Percentiles rank a stretch among this genome's conserved stretches.
These are phyloP conservation scores for Quercus engelmannii DNA, from an alignment of 306 rosid genomes.

Conservation along the genomic window DNA sequence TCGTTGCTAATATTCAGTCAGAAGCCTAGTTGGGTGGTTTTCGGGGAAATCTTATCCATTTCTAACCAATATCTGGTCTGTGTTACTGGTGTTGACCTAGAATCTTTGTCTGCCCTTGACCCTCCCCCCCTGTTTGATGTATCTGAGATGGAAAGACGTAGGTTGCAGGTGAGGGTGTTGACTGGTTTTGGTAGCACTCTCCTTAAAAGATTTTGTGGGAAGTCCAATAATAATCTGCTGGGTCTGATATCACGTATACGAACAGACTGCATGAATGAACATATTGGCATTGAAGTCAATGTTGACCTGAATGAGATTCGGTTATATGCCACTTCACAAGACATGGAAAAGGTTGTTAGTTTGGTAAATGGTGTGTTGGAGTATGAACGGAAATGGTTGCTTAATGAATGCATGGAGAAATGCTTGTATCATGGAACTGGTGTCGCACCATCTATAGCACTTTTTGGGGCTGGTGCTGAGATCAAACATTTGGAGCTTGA, in stretches of 20 bases:
- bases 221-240: conserved; percentile 49
- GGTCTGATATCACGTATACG: conserved; percentile 47
- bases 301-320: conserved; percentile 52
- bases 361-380: conserved; percentile 50
- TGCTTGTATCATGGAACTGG: conserved; percentile 66
- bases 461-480: conserved; percentile 92
- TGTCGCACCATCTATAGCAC: conserved; percentile 56
- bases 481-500: conserved; percentile 89
- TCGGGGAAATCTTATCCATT: conserved; percentile 68
- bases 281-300: conserved; percentile 62
- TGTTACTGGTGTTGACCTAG: conserved; percentile 64
- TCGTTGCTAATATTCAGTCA: conserved; percentile 75
- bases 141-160: conserved; percentile 48
- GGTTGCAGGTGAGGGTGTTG: conserved; percentile 51
- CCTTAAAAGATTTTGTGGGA: conserved; percentile 87
- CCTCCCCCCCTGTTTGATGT: conserved; percentile 72
- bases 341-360: conserved; percentile 45
- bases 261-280: conserved; percentile 55
- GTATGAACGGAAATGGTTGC: conserved; percentile 52
- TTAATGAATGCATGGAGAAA: conserved; percentile 73
- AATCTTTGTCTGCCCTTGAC: conserved; percentile 38
- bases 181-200: conserved; percentile 64
- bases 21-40: conserved; percentile 95
- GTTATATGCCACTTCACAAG: conserved; percentile 54
- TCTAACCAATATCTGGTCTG: conserved; percentile 73